Base-by-base conservation (phyloP, 1,139 yeast genomes). In the Suhomyces bribrorum region DNA sequence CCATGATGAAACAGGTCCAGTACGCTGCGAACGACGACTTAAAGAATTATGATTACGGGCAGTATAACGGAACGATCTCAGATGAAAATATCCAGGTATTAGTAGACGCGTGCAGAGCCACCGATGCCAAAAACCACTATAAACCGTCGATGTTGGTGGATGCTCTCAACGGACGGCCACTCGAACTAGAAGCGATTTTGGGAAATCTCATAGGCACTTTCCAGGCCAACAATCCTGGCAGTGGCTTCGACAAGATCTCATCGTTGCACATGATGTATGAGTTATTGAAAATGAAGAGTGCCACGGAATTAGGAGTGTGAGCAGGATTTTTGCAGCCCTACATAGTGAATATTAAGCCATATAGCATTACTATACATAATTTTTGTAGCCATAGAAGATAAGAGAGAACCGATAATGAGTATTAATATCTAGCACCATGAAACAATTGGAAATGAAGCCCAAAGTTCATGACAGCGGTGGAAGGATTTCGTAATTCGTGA, bases 81-180 rank as follows among this genome's bases (percentile, higher is more conserved):
- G 56, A 56, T 7, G 47, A 32, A 6, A 46, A 56, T 26, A 42
- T 60, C 14, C 45, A 31, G 5, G 29, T 32, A n/a, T 50, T 58
- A 43, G 32, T 54, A 7, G 41, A 43, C 7, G 43, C 41, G 7
- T 53, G 61, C 7, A 49, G 43, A 24, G 39, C 37, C 11, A 41
- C 46, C 18, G 59, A 60, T 41, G 63, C 53, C 11, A 48, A 46
- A 3, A 45, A 46, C 18, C 46, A 53, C 28, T 62, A 57, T 40
- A 52, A 49, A 33, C 92, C 92, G 1, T 82, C 89, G 14, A 84
- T 83, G 89, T 73, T 79, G 48, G 80, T 85, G 11, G 95, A 85
- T 57, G 68, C 75, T 22, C 73, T 85, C 42, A 83, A 83, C 59
- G 79, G 80, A 14, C 84, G 83, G 51, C 80, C 81, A 41, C 73